These are phyloP conservation scores for Kockiozyma suomiensis DNA, from an alignment of 805 yeast species.

Conservation along the genomic window DNA sequence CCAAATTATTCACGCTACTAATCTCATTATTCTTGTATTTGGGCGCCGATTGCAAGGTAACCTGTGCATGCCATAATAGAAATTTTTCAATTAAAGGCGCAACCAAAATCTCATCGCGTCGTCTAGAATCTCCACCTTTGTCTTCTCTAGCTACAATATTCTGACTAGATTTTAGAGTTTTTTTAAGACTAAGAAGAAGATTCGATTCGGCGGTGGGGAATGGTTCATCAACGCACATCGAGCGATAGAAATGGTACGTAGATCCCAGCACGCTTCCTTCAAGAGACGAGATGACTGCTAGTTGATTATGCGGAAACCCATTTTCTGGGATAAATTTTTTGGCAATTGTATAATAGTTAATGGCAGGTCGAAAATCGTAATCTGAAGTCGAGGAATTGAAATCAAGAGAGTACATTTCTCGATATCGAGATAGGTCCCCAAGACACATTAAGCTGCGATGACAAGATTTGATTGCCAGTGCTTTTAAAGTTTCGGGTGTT, in stretches of 20 bases:
- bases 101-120: constrained; percentile 13
- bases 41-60: background rate
- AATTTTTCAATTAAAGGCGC: constrained; percentile 13
- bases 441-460: constrained; percentile 28
- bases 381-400: constrained; percentile 2
- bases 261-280: constrained; percentile 27
- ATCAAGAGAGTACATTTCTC: constrained; percentile 23
- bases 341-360: constrained; percentile 32
- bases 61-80: constrained; percentile 24
- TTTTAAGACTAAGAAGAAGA: constrained; percentile 27
- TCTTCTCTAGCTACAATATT: background rate
- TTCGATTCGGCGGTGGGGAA: constrained; percentile 31
- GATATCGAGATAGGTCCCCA: constrained; percentile 37
- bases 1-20: background rate
- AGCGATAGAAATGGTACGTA: constrained; percentile 33
- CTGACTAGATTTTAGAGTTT: constrained; percentile 10
- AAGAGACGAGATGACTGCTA: constrained; percentile 31
- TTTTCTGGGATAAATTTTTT: constrained; percentile 25
- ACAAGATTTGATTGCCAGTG: constrained; percentile 22
- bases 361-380: constrained; percentile 30
- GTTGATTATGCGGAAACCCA: constrained; percentile 34
- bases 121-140: constrained; percentile 1
- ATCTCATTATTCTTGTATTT: background rate
- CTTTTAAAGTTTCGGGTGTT: background rate
- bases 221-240: constrained; percentile 28